A percentile compares a stretch with the other conserved stretches of the same genome.
Evolutionary conservation across 768 basidiomycete species (phyloP).

Genomic region (Lanmaoa pseudosensibilis): DNA sequence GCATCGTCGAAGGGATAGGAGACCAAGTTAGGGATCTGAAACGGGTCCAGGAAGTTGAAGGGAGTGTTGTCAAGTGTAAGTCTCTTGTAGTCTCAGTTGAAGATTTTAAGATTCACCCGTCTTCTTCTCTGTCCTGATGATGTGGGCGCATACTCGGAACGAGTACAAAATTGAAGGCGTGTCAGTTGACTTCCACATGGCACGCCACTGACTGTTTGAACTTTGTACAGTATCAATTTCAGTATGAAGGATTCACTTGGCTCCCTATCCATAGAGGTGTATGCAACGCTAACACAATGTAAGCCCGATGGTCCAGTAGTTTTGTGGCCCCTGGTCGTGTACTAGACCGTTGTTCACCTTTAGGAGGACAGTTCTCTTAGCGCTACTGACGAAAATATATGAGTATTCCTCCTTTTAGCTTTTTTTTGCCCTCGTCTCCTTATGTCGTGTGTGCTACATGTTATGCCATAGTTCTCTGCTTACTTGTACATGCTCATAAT

Average conservation of each 20-base stretch:
- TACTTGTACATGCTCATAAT: neutral
- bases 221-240: conserved; percentile 42
- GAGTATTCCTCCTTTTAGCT: neutral
- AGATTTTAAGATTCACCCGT: conserved; percentile 31
- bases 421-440: neutral
- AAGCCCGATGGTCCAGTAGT: conserved; percentile 7
- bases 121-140: conserved; percentile 73
- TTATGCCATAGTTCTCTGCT: neutral
- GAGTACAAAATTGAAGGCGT: conserved; percentile 61
- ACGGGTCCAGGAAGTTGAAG: too few species aligned
- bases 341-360: neutral
- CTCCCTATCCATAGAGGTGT: conserved; percentile 35
- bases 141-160: conserved; percentile 74
- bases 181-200: conserved; percentile 7
- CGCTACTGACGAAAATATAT: neutral
- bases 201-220: conserved; percentile 6
- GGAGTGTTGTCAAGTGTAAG: conserved; percentile 65
- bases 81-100: neutral
- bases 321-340: neutral
- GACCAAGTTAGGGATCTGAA: too few species aligned
- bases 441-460: neutral
- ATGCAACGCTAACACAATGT: conserved; percentile 7
- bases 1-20: too few species aligned
- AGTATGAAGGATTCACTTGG: conserved; percentile 44
- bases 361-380: neutral